Evolutionary conservation across 352 stramenopile species (phyloP), one percentile per base, ranked within the genome.

Genomic region (Pythium vanterpoolii): DNA sequence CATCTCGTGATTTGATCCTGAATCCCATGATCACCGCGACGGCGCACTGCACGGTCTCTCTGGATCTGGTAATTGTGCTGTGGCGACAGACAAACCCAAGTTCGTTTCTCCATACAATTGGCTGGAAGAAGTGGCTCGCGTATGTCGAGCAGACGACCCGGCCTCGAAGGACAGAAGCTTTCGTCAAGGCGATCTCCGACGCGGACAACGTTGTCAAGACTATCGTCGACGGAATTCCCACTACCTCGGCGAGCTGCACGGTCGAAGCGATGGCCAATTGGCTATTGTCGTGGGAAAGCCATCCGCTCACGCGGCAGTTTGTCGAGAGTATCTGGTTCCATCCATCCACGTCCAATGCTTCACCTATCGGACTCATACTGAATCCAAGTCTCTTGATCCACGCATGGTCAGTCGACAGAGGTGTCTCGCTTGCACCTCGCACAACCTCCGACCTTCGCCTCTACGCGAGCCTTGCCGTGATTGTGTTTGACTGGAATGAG

Each of bases 241-340:
- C 23, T 11, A 47, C 42, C 0, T 66, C 66, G 0, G 58, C 74
- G 5, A 74, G 59, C 6, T 89, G 79, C 36, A 62, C 68, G 0
- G 51, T 82, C 16, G 64, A 86, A 27, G 49, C 72, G 4, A 60
- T 79, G 7, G 66, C 60, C 0, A 71, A 87, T 46, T 89, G 79
- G 79, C 13, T 89, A 4, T 31, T 66, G 13, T 87, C 79, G 6
- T 87, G 77, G 72, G 64, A 74, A 10, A 71, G 64, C 18, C 77
- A 87, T 21, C 79, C 79, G 7, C 63, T 50, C 26, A 66, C 78
- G 51, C 60, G 62, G 10, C 62, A 77, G 49, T 78, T 86, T 40
- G 66, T 86, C 8, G 77, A 89, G 54, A 66, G 72, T 27, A 60
- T 83, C 21, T 89, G 77, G 79, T 70, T 53, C 28, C 70, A 71